Evolutionary conservation across 2,329 filamentous ascomycete species (phyloP).

Genomic region (Phialocephala sp.): DNA sequence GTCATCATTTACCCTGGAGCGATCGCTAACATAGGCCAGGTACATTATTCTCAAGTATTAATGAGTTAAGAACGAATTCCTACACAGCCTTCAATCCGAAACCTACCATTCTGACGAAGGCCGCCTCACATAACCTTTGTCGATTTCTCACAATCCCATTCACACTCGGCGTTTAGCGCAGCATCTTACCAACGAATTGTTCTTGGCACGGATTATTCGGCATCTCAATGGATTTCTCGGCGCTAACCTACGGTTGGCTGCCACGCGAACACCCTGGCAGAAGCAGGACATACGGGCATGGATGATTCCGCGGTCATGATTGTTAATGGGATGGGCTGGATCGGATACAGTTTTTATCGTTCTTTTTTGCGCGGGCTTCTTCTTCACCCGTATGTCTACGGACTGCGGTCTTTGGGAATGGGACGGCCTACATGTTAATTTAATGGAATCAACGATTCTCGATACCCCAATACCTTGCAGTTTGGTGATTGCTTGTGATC

Average conservation of each 20-base stretch:
- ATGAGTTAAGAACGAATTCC: slow-evolving; percentile 26
- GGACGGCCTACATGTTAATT: slow-evolving; percentile 23
- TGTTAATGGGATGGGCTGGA: slow-evolving; percentile 1
- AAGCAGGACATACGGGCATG: slow-evolving; percentile 13
- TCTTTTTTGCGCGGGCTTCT: slow-evolving; percentile 5
- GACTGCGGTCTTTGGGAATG: slow-evolving; percentile 23
- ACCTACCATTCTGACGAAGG: slow-evolving; percentile 21
- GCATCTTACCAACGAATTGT: slow-evolving; percentile 12
- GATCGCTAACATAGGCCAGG: slow-evolving; percentile 46
- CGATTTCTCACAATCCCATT: slow-evolving; percentile 16
- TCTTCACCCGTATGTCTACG: slow-evolving; percentile 24
- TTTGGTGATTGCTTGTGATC: no score
- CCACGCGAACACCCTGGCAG: slow-evolving; percentile 8
- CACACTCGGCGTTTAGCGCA: slow-evolving; percentile 29
- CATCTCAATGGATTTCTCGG: slow-evolving; percentile 17
- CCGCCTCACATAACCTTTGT: slow-evolving; percentile 28
- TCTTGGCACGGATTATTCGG: slow-evolving; percentile 33
- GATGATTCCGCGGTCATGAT: slow-evolving; percentile 19
- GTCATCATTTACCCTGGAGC: slow-evolving; percentile 8
- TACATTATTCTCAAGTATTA: slow-evolving; percentile 93
- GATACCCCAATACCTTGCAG: slow-evolving; percentile 19
- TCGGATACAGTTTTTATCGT: slow-evolving; percentile 9
- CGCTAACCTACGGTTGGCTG: slow-evolving; percentile 19
- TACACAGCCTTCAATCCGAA: neutral
- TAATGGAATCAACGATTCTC: slow-evolving; percentile 25